Evolutionary conservation across 257 asterid genomes (phyloP).

Genomic region (Nicotiana otophora): DNA sequence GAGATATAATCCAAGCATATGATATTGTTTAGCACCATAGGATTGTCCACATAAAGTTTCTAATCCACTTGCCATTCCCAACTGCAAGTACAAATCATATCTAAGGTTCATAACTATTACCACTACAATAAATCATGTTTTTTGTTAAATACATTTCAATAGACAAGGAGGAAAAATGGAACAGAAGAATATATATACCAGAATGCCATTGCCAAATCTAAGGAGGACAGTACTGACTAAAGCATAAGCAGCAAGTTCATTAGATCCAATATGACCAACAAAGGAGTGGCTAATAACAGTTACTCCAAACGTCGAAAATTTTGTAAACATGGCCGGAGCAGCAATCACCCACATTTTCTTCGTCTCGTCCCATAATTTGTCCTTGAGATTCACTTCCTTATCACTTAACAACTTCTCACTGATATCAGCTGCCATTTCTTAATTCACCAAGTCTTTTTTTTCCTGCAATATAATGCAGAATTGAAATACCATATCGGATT

Average conservation of each 20-base stretch:
- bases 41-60: conserved; percentile 85
- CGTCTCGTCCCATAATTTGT: conserved; percentile 30
- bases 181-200: conserved; percentile 17
- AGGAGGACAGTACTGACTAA: conserved; percentile 40
- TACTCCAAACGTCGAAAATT: conserved; percentile 41
- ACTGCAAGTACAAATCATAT: conserved; percentile 27
- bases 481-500: too few relatives aligned
- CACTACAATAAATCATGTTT: neutral
- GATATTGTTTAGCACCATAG: conserved; percentile 69
- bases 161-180: too few relatives aligned
- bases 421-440: conserved; percentile 26
- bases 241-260: conserved; percentile 49
- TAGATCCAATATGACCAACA: conserved; percentile 41
- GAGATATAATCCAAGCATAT: conserved; percentile 77
- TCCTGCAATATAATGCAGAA: neutral
- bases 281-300: conserved; percentile 43
- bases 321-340: conserved; percentile 43
- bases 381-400: conserved; percentile 9
- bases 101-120: neutral
- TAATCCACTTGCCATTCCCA: conserved; percentile 75
- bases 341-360: conserved; percentile 49
- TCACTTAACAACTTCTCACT: conserved; percentile 15
- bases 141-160: too few relatives aligned
- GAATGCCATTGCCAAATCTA: conserved; percentile 44
- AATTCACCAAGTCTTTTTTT: neutral